These are phyloP conservation scores for Trichomonas tenax DNA, from an alignment of 208 protist genomes.

Conservation along the genomic window DNA sequence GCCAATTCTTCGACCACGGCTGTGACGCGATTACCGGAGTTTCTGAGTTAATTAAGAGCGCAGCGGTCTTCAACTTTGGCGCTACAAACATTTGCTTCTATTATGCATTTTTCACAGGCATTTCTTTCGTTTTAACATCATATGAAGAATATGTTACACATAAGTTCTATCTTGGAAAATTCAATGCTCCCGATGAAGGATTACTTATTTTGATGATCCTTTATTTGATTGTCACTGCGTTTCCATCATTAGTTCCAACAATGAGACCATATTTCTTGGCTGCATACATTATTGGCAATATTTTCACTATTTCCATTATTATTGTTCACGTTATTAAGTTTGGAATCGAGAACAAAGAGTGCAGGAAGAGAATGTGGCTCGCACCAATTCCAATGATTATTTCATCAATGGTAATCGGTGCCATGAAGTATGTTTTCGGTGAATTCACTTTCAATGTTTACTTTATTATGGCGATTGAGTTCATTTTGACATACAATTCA, in stretches of 20 bases:
- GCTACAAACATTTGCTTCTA: not conserved
- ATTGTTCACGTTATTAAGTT: not conserved
- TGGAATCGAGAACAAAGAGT: not conserved
- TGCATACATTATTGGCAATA: not conserved
- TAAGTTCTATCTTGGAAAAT: not conserved
- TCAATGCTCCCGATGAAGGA: not conserved
- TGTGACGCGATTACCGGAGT: not conserved
- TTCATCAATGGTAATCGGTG: not conserved
- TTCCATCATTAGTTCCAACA: not conserved
- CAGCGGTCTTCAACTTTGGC: not conserved
- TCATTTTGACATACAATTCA: not conserved
- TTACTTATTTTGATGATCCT: not conserved
- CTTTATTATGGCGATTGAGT: not conserved
- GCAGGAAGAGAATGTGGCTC: not conserved
- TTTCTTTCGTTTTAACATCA: not conserved
- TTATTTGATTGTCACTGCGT: not conserved
- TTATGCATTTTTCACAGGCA: not conserved
- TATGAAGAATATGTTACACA: not conserved
- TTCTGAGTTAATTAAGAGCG: not conserved
- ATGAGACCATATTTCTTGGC: not conserved
- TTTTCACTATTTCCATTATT: not conserved
- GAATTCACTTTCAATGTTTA: not conserved
- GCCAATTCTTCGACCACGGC: slow-evolving; percentile 36
- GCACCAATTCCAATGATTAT: not conserved
- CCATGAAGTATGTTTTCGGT: not conserved